A percentile compares a stretch with the other conserved stretches of the same genome.
These are phyloP conservation scores for Monascus ruber DNA, from an alignment of 2,329 filamentous ascomycete genomes.

Conservation along the genomic window DNA sequence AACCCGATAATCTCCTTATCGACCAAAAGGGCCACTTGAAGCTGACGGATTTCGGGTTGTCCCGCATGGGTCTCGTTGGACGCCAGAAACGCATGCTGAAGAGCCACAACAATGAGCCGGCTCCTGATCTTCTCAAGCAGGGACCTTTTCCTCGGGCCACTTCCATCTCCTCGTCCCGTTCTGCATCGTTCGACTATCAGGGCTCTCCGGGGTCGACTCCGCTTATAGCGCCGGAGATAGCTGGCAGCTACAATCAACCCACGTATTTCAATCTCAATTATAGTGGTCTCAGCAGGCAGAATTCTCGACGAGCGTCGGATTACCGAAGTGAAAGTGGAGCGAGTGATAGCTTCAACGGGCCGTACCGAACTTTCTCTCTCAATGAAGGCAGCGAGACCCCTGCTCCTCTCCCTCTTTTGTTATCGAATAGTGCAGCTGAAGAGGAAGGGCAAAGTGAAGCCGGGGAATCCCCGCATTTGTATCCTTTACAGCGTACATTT, in stretches of 20 bases:
- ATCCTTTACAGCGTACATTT: slow-evolving; percentile 49
- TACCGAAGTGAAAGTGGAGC: slow-evolving; percentile 86
- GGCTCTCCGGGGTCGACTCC: slow-evolving; percentile 76
- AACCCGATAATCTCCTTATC: slow-evolving; percentile 93
- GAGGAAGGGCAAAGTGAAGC: slow-evolving; percentile 63
- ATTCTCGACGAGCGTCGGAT: slow-evolving; percentile 58
- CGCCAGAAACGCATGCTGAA: slow-evolving; percentile 87
- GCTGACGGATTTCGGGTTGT: slow-evolving; percentile 92
- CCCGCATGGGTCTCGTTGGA: slow-evolving; percentile 91
- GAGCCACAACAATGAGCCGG: slow-evolving; percentile 60
- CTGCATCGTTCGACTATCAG: slow-evolving; percentile 86
- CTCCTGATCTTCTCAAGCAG: slow-evolving; percentile 82
- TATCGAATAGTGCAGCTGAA: slow-evolving; percentile 48
- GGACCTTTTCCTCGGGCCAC: slow-evolving; percentile 78
- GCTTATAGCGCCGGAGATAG: slow-evolving; percentile 68
- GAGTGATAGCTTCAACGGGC: slow-evolving; percentile 70
- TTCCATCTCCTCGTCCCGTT: slow-evolving; percentile 81
- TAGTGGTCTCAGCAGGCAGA: slow-evolving; percentile 47
- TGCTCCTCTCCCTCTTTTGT: slow-evolving; percentile 23
- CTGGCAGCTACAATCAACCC: slow-evolving; percentile 60
- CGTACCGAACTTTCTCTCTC: slow-evolving; percentile 70
- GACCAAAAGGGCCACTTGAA: slow-evolving; percentile 95
- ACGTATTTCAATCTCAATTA: slow-evolving; percentile 74
- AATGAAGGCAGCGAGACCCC: slow-evolving; percentile 46
- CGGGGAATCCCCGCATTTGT: slow-evolving; percentile 66